phyloP scores from a whole-genome alignment of 1,284 basidiomycete species.

The Trichosporon sp. region DNA sequence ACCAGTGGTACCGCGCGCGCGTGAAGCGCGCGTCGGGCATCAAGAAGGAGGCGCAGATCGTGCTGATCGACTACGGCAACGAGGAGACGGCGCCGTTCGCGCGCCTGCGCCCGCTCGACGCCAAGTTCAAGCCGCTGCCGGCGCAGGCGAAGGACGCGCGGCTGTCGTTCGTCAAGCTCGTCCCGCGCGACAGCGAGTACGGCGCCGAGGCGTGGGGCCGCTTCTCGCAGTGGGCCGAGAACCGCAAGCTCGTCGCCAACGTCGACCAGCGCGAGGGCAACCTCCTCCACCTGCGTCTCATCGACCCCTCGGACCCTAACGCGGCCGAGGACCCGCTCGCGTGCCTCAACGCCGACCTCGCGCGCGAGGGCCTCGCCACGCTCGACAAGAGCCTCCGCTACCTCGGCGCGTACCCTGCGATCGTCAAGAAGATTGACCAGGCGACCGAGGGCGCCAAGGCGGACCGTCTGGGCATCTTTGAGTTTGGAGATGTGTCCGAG shows the following conservation, averaged over 20 bases:
- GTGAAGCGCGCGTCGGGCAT: slow-evolving; percentile 72
- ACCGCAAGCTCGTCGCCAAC: slow-evolving; percentile 83
- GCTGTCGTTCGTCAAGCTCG: slow-evolving; percentile 68
- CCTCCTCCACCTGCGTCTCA: slow-evolving; percentile 75
- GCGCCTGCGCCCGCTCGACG: slow-evolving; percentile 70
- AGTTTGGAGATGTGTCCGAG: slow-evolving; percentile 52
- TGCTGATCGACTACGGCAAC: slow-evolving; percentile 62
- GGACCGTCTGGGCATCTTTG: slow-evolving; percentile 77
- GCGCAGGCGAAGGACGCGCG: slow-evolving; percentile 57
- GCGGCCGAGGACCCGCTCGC: slow-evolving; percentile 64
- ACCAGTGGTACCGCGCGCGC: slow-evolving; percentile 89
- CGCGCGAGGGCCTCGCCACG: slow-evolving; percentile 62
- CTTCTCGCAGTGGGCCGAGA: slow-evolving; percentile 78
- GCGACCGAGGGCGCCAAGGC: slow-evolving; percentile 65
- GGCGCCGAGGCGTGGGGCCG: slow-evolving; percentile 74
- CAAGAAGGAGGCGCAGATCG: slow-evolving; percentile 60
- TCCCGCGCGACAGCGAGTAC: slow-evolving; percentile 74
- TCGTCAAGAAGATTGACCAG: slow-evolving; percentile 61
- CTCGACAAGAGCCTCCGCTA: slow-evolving; percentile 77
- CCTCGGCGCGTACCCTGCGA: slow-evolving; percentile 63
- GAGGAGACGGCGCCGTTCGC: slow-evolving; percentile 73
- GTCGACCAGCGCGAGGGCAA: slow-evolving; percentile 76
- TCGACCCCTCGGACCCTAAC: slow-evolving; percentile 71
- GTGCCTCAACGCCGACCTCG: slow-evolving; percentile 76
- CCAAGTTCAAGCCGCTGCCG: slow-evolving; percentile 75